Evolutionary conservation across 257 asterid genomes (phyloP).

Genomic region (Solanum arcanum): DNA sequence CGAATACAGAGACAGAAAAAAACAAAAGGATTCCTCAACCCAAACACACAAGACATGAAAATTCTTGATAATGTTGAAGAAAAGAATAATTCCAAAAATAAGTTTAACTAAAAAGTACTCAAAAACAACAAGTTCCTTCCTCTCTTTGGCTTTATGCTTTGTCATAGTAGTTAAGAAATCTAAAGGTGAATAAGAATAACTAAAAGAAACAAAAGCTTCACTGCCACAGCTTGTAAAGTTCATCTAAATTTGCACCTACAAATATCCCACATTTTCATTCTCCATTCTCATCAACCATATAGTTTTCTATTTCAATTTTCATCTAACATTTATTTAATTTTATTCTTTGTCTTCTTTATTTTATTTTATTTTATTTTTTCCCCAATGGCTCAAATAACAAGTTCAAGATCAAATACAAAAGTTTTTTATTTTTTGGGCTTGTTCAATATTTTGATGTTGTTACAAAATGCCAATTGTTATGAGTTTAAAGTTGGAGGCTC

Average conservation of each 20-base stretch:
- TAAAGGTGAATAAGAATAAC: conserved; percentile 8
- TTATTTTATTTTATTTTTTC: not conserved
- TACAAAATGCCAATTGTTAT: conserved; percentile 29
- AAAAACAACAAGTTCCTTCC: not conserved
- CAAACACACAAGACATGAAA: conserved; percentile 27
- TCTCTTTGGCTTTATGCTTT: conserved; percentile 28
- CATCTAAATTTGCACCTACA: conserved; percentile 32
- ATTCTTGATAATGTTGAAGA: conserved; percentile 38
- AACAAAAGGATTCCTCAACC: conserved; percentile 17
- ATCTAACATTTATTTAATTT: not conserved
- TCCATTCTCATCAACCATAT: not conserved
- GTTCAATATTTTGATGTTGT: conserved; percentile 19
- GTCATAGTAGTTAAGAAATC: conserved; percentile 39
- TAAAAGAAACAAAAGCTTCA: conserved; percentile 39
- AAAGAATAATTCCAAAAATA: conserved; percentile 34
- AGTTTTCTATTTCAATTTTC: not conserved
- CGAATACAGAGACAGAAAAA: not conserved
- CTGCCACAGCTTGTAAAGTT: conserved; percentile 26
- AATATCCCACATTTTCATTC: conserved; percentile 15
- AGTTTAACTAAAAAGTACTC: conserved; percentile 15
- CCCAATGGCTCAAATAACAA: conserved; percentile 32
- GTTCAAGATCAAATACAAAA: not conserved
- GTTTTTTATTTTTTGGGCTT: conserved; percentile 12
- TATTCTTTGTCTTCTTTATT: not conserved
- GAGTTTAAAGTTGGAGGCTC: conserved; percentile 64